Percentiles rank a stretch among this genome's conserved stretches.
These are phyloP conservation scores for Sequoiadendron giganteum DNA, from an alignment of 75 land plant genomes.

Conservation along the genomic window DNA sequence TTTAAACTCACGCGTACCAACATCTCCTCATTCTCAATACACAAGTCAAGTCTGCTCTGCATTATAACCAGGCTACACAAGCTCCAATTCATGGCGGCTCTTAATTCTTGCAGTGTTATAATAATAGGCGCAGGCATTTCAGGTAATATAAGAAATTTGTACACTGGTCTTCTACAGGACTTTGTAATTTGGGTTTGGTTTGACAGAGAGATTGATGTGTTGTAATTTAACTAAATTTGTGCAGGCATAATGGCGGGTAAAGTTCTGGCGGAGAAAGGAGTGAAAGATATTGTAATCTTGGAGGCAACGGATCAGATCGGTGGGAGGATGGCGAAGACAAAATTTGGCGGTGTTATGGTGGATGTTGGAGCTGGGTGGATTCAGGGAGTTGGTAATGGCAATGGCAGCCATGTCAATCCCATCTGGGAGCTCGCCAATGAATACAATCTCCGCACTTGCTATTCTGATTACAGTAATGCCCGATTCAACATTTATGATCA, in stretches of 20 bases:
- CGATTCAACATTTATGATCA: constrained; percentile 64
- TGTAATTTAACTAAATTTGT: background rate
- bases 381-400: constrained; percentile 48
- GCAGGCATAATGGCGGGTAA: constrained; percentile 68
- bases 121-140: constrained; percentile 12
- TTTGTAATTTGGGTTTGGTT: background rate
- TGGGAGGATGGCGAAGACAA: constrained; percentile 48
- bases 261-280: constrained; percentile 57
- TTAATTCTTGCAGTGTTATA: background rate
- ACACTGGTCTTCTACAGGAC: background rate
- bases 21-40: too few relatives aligned
- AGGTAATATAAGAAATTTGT: background rate
- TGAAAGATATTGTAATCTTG: constrained; percentile 58
- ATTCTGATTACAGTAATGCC: constrained; percentile 58
- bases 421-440: constrained; percentile 62
- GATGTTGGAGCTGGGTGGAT: constrained; percentile 90
- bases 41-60: too few relatives aligned
- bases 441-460: constrained; percentile 37
- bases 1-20: too few relatives aligned
- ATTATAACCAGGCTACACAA: too few relatives aligned
- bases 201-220: background rate
- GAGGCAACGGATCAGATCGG: constrained; percentile 77
- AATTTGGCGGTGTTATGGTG: constrained; percentile 54
- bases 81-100: background rate
- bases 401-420: constrained; percentile 62